Base-by-base conservation (phyloP, 179 eudicot species). In the Spinacia oleracea region DNA sequence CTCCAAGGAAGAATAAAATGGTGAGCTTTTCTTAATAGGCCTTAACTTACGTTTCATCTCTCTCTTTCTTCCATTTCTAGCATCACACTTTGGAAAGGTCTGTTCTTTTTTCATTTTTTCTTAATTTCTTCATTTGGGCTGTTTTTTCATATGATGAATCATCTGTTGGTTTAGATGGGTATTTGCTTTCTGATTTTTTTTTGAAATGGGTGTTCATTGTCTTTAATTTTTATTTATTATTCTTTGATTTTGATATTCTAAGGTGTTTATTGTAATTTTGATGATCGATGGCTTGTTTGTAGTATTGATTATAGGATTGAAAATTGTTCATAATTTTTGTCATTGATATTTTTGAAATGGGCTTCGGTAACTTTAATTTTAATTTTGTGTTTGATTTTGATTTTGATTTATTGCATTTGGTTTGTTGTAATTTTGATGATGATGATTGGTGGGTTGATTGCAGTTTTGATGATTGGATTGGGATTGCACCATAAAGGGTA, bases 21-120 rank as follows among this genome's bases (percentile, higher is more conserved):
- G 82, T 40, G 70, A 48, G 15, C 32, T 50, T 71, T 25, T 67
- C 40, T 0, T n/a, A n/a, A 43, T 48, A 50, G 4, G 9, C 31
- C 29, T 58, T 58, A 9, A 2, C 7, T 74, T 56, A 81, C 90
- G 85, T 62, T 70, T 80, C 82, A 76, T 86, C 84, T 83, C 84
- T 70, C 74, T 75, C 76, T 78, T 29, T 78, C 77, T 68, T 43
- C 72, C 84, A 58, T 77, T 74, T 71, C 70, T 69, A 81, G 75
- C 78, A 80, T 80, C 78, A 14, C 35, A 74, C 32, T 72, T 21
- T 78, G 56, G 72, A 68, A 73, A 38, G 75, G 82, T 86, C 71
- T 80, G 56, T 50, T 74, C 31, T 63, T 56, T 75, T 58, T 74
- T 38, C 8, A 23, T 25, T 14, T 46, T 38, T 53, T 67, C 64